These are phyloP conservation scores for Fraxinus sp. DNA, from an alignment of 305 asterid species.

Conservation along the genomic window DNA sequence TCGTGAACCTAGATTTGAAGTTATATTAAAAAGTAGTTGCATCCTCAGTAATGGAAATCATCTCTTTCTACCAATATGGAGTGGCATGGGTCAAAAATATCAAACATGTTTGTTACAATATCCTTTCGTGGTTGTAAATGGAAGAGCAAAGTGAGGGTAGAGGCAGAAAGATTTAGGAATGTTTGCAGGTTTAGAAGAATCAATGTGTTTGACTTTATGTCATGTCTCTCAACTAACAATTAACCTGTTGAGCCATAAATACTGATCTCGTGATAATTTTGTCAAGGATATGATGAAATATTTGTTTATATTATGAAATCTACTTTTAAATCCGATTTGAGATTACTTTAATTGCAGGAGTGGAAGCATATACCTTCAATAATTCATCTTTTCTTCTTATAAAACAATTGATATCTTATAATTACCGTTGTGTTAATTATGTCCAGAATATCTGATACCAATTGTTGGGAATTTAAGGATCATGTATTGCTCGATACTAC, in stretches of 20 bases:
- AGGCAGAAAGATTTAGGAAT: background rate
- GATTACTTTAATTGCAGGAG: background rate
- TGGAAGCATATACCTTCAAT: background rate
- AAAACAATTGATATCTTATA: background rate
- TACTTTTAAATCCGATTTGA: background rate
- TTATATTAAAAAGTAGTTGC: background rate
- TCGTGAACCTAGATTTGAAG: background rate
- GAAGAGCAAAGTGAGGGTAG: background rate
- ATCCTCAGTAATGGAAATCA: background rate
- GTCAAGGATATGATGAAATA: background rate
- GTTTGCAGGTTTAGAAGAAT: background rate
- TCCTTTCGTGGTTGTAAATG: background rate
- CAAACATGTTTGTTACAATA: background rate
- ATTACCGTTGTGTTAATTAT: background rate
- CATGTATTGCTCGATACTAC: too few relatives aligned
- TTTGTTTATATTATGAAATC: background rate
- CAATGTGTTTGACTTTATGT: background rate
- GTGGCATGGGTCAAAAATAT: background rate
- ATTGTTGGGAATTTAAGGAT: too few relatives aligned
- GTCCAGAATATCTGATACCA: too few relatives aligned
- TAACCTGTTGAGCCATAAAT: background rate
- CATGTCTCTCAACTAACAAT: background rate
- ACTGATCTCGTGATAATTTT: background rate
- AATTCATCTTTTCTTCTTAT: background rate
- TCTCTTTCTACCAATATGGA: background rate